Evolutionary conservation across 2,329 filamentous ascomycete species (phyloP), one percentile per base, ranked within the genome.

Genomic region (Neonectria neomacrospora): DNA sequence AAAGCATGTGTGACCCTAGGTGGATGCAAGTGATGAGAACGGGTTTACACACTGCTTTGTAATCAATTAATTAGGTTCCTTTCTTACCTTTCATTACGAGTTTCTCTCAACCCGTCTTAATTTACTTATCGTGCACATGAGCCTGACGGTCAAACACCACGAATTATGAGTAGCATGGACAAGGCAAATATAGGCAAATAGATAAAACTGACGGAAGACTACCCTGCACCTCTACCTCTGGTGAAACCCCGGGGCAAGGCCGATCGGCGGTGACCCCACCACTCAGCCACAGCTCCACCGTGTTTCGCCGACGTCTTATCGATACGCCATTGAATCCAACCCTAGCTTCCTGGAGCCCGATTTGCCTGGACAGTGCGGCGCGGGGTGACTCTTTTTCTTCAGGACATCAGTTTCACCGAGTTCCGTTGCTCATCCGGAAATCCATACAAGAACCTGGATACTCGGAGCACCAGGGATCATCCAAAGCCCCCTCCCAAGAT

Each of bases 351-450:
- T n/a, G n/a, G n/a, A n/a, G 41, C 59, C 26, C 5, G 30, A 4
- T 32, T 32, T 11, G 30, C 52, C 18, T n/a, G n/a, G 12, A 37
- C 22, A 48, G 39, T 52, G 45, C 45, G 54, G 28, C 54, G 58
- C 62, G 50, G 58, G 62, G 58, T 65, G 62, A 65, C 62, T 65
- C 50, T 54, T 61, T 54, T 59, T 51, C 47, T 37, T 28, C 44
- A 47, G 22, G 12, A n/a, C 28, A 3, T 22, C n/a, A 58, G 45
- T 5, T 28, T 48, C 34, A 7, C 18, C 5, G 14, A 26, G 42
- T 16, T 48, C 16, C 26, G 16, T 48, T 30, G 45, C 16, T n/a
- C 14, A 18, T 8, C 45, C 7, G 3, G 16, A 28, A 47, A 48
- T 47, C 23, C 16, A 48, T 30, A 30, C 8, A 30, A 47, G 23